Percentiles rank a stretch among this genome's conserved stretches.
Conservation (phyloP, 179 eudicot species). For the Drosera spatulata region DNA sequence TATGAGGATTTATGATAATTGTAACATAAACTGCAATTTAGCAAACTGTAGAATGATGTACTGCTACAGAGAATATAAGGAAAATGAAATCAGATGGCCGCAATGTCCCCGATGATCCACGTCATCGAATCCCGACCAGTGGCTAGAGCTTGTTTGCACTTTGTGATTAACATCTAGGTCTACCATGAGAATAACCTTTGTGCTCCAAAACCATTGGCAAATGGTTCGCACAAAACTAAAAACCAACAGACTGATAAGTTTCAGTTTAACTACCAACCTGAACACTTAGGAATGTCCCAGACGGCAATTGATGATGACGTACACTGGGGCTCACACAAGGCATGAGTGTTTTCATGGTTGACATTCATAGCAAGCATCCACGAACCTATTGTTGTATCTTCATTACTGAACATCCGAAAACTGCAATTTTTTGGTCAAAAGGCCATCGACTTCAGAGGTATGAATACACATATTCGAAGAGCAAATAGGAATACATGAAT, state of each 20-base stretch:
- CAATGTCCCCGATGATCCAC: no score
- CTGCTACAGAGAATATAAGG: no score
- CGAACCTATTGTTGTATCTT: constrained; percentile 91
- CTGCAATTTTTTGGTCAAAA: constrained; percentile 23
- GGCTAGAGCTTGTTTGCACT: no score
- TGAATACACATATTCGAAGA: not conserved
- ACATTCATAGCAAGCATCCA: constrained; percentile 99
- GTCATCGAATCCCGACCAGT: no score
- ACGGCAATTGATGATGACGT: constrained; percentile 69
- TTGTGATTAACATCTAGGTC: no score
- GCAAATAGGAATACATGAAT: not conserved
- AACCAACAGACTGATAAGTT: not conserved
- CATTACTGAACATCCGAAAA: constrained; percentile 96
- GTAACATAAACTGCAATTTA: no score
- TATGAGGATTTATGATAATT: no score
- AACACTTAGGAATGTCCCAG: constrained; percentile 96
- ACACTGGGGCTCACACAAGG: constrained; percentile 60
- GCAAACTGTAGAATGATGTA: no score
- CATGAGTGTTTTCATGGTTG: constrained; percentile 61
- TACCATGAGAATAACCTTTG: not conserved
- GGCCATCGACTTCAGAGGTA: not conserved
- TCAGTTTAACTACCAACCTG: constrained; percentile 42
- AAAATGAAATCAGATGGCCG: no score
- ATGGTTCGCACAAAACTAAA: not conserved
- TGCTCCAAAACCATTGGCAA: not conserved